Base-by-base conservation (phyloP, 2,329 filamentous ascomycete genomes). In the Rosellinia necatrix region DNA sequence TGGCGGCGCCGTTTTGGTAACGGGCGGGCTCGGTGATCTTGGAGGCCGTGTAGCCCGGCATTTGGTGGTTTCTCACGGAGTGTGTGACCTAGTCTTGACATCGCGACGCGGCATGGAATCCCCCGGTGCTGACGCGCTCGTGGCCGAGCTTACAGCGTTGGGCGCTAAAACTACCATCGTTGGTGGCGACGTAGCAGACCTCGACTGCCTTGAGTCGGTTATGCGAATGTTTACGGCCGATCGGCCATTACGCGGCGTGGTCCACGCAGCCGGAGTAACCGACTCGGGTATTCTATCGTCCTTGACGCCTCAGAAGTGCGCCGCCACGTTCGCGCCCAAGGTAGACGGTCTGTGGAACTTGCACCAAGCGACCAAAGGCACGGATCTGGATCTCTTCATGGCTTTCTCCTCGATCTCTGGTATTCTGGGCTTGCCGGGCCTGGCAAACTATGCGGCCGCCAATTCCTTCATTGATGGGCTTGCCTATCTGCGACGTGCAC, bases 191-290 rank as follows among this genome's bases (percentile, higher is more conserved):
- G 56, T 68, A 52, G 62, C 63, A n/a, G 50, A 68, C 44, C 41
- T 54, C 13, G 56, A 63, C 1, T 56, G 42, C 35, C 38, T 70
- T 29, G 44, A 41, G 24, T 60, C 61, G 13, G 49, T 68, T 19
- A 66, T 69, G 59, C 47, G 42, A 40, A 30, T 56, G 15, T 68
- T 69, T 47, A 58, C 19, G 34, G 47, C 52, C 17, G 57, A 64
- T n/a, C 61, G 66, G 15, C 68, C 69, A n/a, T 53, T 71, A 38
- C 61, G 69, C 17, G 69, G 68, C 21, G 59, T 71, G 12, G 46
- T 71, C 24, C 69, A 71, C 46, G 67, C 67, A 5, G 68, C 68
- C 19, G 69, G 69, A 10, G 59, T 65, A 13, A 29, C 49, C 8
- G 66, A 70, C 56, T 59, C 62, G 8, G 68, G 69, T 8, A 53